These are phyloP conservation scores for Boletus reticuloceps DNA, from an alignment of 768 basidiomycete genomes.

Conservation along the genomic window DNA sequence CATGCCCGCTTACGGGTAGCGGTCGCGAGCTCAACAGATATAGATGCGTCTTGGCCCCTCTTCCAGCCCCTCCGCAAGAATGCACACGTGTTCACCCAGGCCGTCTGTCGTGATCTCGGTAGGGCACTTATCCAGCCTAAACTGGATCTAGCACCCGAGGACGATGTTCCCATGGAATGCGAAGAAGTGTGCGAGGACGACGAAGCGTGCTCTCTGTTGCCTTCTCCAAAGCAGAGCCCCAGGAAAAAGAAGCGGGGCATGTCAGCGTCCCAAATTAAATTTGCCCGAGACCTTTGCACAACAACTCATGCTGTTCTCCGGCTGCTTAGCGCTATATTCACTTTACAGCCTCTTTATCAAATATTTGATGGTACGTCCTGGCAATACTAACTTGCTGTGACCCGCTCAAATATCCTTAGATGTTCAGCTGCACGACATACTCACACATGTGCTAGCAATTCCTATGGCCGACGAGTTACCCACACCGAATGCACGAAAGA, in stretches of 20 bases:
- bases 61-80: constrained; percentile 68
- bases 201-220: constrained; percentile 40
- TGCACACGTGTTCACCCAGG: constrained; percentile 47
- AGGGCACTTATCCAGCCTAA: constrained; percentile 62
- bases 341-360: constrained; percentile 53
- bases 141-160: constrained; percentile 16
- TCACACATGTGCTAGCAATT: constrained; percentile 67
- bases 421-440: constrained; percentile 53
- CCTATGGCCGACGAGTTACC: constrained; percentile 68
- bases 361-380: constrained; percentile 58
- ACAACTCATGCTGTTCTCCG: constrained; percentile 69
- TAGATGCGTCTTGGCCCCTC: constrained; percentile 64
- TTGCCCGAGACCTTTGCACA: constrained; percentile 76
- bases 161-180: constrained; percentile 22
- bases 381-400: not conserved
- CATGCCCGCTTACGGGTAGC: constrained; percentile 57
- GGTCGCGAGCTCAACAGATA: constrained; percentile 44
- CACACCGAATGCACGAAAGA: constrained; percentile 84
- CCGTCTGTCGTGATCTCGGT: constrained; percentile 66
- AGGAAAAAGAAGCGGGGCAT: constrained; percentile 56
- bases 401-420: constrained; percentile 38
- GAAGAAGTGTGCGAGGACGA: constrained; percentile 27
- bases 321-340: constrained; percentile 58
- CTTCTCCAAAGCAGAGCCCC: constrained; percentile 71
- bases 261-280: constrained; percentile 74